phyloP scores from a whole-genome alignment of 116 monocot genomes.

The Dioscorea cayenensis region DNA sequence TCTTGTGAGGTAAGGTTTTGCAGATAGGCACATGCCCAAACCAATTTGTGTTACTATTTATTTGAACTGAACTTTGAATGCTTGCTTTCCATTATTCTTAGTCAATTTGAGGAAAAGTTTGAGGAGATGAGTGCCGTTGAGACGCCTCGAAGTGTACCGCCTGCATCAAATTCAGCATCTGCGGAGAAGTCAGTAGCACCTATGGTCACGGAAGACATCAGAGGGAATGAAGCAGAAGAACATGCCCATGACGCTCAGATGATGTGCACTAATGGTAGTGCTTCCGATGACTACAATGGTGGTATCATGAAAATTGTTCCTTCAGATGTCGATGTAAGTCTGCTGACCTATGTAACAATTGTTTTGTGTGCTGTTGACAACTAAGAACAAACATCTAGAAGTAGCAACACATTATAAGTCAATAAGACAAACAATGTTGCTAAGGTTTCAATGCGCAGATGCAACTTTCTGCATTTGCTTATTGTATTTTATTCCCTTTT shows the following conservation, averaged over 20 bases:
- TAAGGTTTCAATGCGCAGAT: too few relatives aligned
- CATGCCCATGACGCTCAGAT: constrained; percentile 11
- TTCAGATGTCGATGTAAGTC: constrained; percentile 79
- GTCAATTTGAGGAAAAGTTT: constrained; percentile 53
- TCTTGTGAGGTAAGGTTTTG: constrained; percentile 73
- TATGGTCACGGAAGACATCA: constrained; percentile 22
- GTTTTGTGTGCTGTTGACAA: background rate
- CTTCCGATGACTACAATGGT: constrained; percentile 43
- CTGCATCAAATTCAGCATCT: constrained; percentile 22
- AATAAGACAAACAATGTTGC: too few relatives aligned
- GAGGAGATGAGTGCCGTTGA: constrained; percentile 69
- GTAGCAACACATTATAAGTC: too few relatives aligned
- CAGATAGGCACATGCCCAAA: background rate
- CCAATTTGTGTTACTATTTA: background rate
- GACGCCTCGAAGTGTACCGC: constrained; percentile 26
- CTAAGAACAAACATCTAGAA: background rate
- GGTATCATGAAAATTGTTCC: constrained; percentile 89
- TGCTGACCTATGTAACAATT: background rate
- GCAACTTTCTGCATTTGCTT: too few relatives aligned
- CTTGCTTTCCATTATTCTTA: background rate
- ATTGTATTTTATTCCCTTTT: background rate
- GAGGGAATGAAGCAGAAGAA: constrained; percentile 20
- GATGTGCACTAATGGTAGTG: constrained; percentile 21
- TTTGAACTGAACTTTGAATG: background rate
- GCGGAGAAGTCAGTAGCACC: constrained; percentile 9